Evolutionary conservation across 108 stramenopile genomes (phyloP), one percentile per base, ranked within the genome.

Genomic region (Licmophora abbreviata): DNA sequence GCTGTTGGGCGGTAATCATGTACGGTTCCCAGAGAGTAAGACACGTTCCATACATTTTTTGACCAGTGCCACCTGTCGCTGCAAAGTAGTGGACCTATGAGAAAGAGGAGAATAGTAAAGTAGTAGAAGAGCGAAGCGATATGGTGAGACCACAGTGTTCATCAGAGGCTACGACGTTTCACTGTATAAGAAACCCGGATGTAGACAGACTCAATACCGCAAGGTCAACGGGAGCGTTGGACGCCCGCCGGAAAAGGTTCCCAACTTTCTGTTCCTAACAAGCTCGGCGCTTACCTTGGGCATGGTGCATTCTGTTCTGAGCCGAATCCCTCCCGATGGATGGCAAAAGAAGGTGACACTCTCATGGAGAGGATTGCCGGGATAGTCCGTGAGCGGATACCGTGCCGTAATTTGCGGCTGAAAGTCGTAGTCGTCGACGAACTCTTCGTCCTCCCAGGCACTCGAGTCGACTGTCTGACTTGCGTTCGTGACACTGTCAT

Each of bases 21-120:
- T 63, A 63, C 3, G 80, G 73, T 42, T 88, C 87, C 77, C 79
- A 83, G 9, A 84, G 26, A 1, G 77, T 81, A 47, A 88, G 45
- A 43, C 77, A 81, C 8, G 77, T 79, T n/a, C 82, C 87, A 51
- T 88, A 88, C 71, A 81, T 81, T 61, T 71, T 71, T 29, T 60
- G 43, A 23, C 82, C 87, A 4, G 59, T 74, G 24, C 77, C 87
- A 15, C 82, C 69, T 1, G 87, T 88, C n/a, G 79, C 77, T 5
- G 77, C 82, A 61, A 88, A 88, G 67, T 74, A 83, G 30, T 88
- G 87, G 29, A 81, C 49, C 76, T 73, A 31, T 30, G 7, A 31
- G 40, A 9, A 41, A 17, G 4, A 40, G 56, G 26, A 30, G n/a
- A n/a, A n/a, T n/a, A n/a, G n/a, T n/a, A 15, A 33, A 8, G 36